Evolutionary conservation across 495 filamentous ascomycete genomes (phyloP).

Genomic region (Cercophora scortea): DNA sequence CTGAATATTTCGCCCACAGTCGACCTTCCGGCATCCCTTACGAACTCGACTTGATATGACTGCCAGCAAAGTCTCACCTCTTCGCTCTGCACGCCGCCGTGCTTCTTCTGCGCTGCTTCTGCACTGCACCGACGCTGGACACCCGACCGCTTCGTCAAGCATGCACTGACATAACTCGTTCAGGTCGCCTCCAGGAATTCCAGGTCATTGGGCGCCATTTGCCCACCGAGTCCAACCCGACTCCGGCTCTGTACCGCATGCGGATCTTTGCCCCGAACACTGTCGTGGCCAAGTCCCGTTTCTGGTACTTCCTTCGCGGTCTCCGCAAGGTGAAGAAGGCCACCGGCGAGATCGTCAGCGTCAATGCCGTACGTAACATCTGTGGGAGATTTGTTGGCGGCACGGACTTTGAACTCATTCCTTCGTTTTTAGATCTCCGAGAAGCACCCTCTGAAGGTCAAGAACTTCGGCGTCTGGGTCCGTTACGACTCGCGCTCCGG

Average conservation of each 20-base stretch:
- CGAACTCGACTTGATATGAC: too few relatives aligned
- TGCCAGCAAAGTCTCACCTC: too few relatives aligned
- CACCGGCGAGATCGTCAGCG: constrained; percentile 94
- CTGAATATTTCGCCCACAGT: too few relatives aligned
- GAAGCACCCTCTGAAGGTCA: constrained; percentile 98
- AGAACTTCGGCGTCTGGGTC: constrained; percentile 99
- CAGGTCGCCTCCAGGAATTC: constrained; percentile 98
- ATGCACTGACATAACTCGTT: constrained; percentile 1
- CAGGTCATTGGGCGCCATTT: constrained; percentile 99
- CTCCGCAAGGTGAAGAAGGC: constrained; percentile 99
- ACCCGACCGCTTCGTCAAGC: neutral
- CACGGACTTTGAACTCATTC: constrained; percentile 3
- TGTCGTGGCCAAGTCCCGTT: constrained; percentile 96
- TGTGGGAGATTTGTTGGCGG: neutral
- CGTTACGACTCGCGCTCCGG: constrained; percentile 99
- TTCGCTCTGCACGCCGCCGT: too few relatives aligned
- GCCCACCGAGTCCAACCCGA: constrained; percentile 90
- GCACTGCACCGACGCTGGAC: too few relatives aligned
- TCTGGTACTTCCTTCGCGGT: constrained; percentile 99
- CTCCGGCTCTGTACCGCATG: constrained; percentile 99
- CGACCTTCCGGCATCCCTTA: too few relatives aligned
- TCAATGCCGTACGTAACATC: constrained; percentile 75
- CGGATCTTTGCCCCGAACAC: constrained; percentile 97
- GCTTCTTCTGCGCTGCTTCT: too few relatives aligned
- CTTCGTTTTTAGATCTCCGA: constrained; percentile 69